Evolutionary conservation across 306 rosid species (phyloP), one percentile per base, ranked within the genome.

Genomic region (Delonix regia): DNA sequence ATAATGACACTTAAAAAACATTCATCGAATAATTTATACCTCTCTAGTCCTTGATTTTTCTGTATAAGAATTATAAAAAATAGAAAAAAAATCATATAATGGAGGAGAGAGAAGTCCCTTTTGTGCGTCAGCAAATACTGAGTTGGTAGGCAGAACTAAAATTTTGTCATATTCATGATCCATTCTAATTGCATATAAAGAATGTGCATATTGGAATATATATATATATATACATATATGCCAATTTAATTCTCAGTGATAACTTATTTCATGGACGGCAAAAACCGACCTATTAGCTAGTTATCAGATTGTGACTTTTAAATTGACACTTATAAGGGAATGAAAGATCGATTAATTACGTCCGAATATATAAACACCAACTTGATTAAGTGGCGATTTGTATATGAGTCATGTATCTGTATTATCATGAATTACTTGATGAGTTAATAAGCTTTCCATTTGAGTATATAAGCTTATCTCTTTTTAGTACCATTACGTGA

Each of bases 281-380:
- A 21, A 66, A 67, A 42, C 73, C 16, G 36, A 44, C 73, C 14
- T 67, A 24, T 67, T 42, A 47, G 14, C 42, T 44, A 67, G 14
- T 67, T 44, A 67, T 67, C 73, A 67, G 55, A 24, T 67, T 67
- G 55, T 44, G 73, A 42, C 38, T 12, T 42, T 41, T n/a, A 41
- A 14, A 19, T 66, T 67, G 22, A 24, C 53, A 24, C 53, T 0
- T 21, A 5, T 25, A 39, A 36, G 5, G 9, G 49, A 38, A n/a
- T 49, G 16, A 49, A 49, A n/a, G n/a, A n/a, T n/a, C n/a, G n/a
- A n/a, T n/a, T n/a, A n/a, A n/a, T 51, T 51, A 51, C 10, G 7
- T 51, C 24, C 5, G 22, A 51, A 51, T 51, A 51, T 6, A 51
- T 18, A 51, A 15, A 47, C 52, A 47, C 52, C 6, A 15, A 13